phyloP scores from a whole-genome alignment of 257 asterid species.

The Catharanthus roseus region DNA sequence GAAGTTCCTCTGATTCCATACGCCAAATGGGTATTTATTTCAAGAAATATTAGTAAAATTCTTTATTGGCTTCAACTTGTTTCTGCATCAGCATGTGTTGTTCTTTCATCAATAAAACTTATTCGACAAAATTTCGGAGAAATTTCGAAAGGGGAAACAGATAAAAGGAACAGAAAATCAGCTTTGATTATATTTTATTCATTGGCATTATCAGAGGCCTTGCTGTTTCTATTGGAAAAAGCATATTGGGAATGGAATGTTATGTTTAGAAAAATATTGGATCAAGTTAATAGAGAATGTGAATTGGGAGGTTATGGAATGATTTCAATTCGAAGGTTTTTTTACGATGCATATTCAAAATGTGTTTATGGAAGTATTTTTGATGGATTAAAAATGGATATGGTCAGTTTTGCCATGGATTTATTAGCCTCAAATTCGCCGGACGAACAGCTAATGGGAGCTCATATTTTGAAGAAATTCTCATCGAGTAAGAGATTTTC shows the following conservation, averaged over 20 bases:
- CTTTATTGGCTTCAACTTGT: slow-evolving; percentile 73
- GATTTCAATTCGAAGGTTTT: slow-evolving; percentile 64
- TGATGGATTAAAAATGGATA: slow-evolving; percentile 90
- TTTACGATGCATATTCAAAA: slow-evolving; percentile 78
- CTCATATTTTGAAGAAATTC: slow-evolving; percentile 52
- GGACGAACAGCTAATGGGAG: slow-evolving; percentile 88
- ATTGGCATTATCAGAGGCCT: slow-evolving; percentile 76
- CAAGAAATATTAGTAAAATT: slow-evolving; percentile 64
- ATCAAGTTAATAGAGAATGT: slow-evolving; percentile 59
- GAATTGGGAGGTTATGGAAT: slow-evolving; percentile 67
- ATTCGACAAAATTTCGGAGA: slow-evolving; percentile 55
- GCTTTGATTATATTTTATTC: slow-evolving; percentile 82
- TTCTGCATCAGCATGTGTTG: slow-evolving; percentile 78
- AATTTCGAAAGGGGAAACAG: slow-evolving; percentile 43
- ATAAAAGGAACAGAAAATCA: slow-evolving; percentile 56
- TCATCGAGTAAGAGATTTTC: slow-evolving; percentile 41
- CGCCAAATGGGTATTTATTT: slow-evolving; percentile 61
- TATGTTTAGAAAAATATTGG: slow-evolving; percentile 35
- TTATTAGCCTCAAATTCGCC: slow-evolving; percentile 64
- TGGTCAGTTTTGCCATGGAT: slow-evolving; percentile 84
- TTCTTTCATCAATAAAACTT: slow-evolving; percentile 59
- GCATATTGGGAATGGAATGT: slow-evolving; percentile 96
- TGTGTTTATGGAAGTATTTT: slow-evolving; percentile 82
- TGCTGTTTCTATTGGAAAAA: slow-evolving; percentile 77
- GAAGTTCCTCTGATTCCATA: slow-evolving; percentile 83